Evolutionary conservation across 495 filamentous ascomycete genomes (phyloP).

Genomic region (Xylaria flabelliformis): DNA sequence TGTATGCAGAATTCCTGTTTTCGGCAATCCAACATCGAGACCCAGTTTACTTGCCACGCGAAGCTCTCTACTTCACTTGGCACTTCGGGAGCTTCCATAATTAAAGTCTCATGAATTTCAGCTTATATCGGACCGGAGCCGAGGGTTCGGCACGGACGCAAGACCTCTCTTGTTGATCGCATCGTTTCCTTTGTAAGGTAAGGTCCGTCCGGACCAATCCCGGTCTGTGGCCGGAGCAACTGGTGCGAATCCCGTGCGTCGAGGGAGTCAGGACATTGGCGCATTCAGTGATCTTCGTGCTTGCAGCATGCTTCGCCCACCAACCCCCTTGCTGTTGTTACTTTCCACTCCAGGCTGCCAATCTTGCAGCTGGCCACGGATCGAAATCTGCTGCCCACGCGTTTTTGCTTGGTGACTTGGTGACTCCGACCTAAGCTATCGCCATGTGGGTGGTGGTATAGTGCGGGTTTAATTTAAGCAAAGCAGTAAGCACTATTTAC

Average conservation of each 20-base stretch:
- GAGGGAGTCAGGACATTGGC: background rate
- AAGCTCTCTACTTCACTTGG: background rate
- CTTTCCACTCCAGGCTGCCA: background rate
- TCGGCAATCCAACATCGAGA: background rate
- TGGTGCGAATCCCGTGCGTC: background rate
- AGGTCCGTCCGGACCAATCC: no score
- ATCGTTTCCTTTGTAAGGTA: background rate
- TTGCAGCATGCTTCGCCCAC: background rate
- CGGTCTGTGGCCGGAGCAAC: background rate
- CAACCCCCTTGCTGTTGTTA: background rate
- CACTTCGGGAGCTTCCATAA: background rate
- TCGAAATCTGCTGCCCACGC: background rate
- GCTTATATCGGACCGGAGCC: background rate
- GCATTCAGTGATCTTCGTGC: background rate
- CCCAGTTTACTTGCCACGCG: background rate
- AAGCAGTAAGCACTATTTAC: background rate
- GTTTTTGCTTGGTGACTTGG: no score
- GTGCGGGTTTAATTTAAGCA: background rate
- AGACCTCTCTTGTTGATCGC: background rate
- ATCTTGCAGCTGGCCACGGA: background rate
- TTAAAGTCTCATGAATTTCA: background rate
- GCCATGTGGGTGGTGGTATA: background rate
- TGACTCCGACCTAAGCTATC: background rate
- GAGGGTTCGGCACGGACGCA: background rate
- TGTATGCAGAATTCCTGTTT: background rate